These are phyloP conservation scores for Colletotrichum simmondsii DNA, from an alignment of 2,329 filamentous ascomycete species.

Conservation along the genomic window DNA sequence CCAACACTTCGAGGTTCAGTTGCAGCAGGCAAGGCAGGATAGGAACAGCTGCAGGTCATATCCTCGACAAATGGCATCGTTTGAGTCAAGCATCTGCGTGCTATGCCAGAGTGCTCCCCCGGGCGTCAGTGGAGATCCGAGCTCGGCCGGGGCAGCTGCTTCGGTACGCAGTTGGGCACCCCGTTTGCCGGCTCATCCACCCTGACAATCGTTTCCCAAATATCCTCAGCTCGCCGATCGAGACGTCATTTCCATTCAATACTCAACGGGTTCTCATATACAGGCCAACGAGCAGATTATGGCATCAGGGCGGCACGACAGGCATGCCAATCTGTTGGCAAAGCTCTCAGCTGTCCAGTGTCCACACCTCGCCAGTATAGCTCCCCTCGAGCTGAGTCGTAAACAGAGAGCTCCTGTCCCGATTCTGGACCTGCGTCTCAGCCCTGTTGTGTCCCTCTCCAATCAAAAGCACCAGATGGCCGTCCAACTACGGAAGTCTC, in stretches of 20 bases:
- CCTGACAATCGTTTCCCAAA: slow-evolving; percentile 2
- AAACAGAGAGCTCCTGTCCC: background rate
- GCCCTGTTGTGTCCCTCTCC: slow-evolving; percentile 15
- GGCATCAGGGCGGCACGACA: too few relatives aligned
- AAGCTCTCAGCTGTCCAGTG: too few relatives aligned
- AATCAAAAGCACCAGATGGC: slow-evolving; percentile 12
- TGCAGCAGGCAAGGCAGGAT: too few relatives aligned
- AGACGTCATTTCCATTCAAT: background rate
- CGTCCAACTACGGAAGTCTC: slow-evolving; percentile 14
- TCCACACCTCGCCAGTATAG: background rate
- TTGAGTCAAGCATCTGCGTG: background rate
- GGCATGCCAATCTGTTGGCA: too few relatives aligned
- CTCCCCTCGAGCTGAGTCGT: background rate
- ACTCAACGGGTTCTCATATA: background rate
- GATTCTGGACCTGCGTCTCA: background rate
- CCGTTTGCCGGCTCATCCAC: background rate
- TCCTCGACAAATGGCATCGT: background rate
- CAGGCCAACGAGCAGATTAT: too few relatives aligned
- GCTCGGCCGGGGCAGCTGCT: background rate
- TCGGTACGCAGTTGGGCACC: background rate
- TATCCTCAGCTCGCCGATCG: background rate
- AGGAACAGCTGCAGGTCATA: background rate
- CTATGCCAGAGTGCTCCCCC: background rate
- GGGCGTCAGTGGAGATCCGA: slow-evolving; percentile 1
- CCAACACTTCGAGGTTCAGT: background rate